A percentile compares a stretch with the other conserved stretches of the same genome.
Evolutionary conservation across 106 monocot genomes (phyloP).

Genomic region (Chionographis japonica): DNA sequence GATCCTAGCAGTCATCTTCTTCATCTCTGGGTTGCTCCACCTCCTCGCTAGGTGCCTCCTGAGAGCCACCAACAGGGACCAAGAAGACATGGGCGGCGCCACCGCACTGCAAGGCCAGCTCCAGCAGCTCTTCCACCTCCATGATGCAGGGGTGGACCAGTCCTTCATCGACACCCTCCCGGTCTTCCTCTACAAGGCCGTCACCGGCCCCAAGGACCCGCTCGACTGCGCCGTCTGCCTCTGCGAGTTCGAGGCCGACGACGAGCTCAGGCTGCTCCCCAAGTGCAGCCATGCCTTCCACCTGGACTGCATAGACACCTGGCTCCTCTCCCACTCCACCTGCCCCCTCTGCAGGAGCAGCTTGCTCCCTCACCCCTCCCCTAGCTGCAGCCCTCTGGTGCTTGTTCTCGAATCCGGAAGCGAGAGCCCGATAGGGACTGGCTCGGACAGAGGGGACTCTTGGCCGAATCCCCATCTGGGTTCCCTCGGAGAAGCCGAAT

Average conservation of each 20-base stretch:
- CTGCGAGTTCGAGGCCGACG: conserved; percentile 79
- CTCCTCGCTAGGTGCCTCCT: conserved; percentile 64
- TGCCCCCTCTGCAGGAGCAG: conserved; percentile 68
- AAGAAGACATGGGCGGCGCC: conserved; percentile 34
- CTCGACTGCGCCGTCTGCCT: conserved; percentile 95
- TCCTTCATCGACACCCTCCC: conserved; percentile 86
- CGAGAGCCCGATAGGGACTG: conserved; percentile 47
- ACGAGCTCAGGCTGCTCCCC: conserved; percentile 74
- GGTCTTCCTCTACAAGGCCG: conserved; percentile 77
- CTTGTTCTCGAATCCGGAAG: conserved; percentile 44
- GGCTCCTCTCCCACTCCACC: conserved; percentile 86
- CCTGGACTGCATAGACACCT: conserved; percentile 77
- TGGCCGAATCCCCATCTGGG: conserved; percentile 3
- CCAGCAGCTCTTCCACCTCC: conserved; percentile 97
- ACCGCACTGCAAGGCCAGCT: conserved; percentile 83
- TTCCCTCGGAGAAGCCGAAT: conserved; percentile 13
- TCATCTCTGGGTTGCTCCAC: conserved; percentile 68
- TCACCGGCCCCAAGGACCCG: conserved; percentile 77
- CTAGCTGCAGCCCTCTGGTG: conserved; percentile 32
- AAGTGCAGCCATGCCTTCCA: conserved; percentile 91
- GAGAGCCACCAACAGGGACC: conserved; percentile 27
- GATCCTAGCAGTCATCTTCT: conserved; percentile 63
- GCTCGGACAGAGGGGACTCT: conserved; percentile 1
- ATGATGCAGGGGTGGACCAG: conserved; percentile 88
- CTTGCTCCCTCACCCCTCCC: conserved; percentile 45